phyloP scores from a whole-genome alignment of 2,329 filamentous ascomycete genomes.

The Seiridium unicorne region DNA sequence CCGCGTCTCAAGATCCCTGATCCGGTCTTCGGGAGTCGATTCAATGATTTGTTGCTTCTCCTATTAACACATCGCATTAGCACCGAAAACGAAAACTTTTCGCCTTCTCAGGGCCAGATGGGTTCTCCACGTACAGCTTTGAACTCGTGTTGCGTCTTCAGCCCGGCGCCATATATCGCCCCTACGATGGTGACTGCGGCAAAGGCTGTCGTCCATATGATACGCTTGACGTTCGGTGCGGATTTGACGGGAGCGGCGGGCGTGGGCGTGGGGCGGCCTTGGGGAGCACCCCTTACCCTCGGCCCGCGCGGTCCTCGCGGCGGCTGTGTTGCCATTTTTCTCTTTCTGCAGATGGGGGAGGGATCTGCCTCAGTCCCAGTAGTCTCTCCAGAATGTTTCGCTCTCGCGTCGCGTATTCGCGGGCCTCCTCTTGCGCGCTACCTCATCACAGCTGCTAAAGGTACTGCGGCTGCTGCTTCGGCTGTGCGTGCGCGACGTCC shows the following conservation, averaged over 20 bases:
- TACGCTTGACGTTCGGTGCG: constrained; percentile 17
- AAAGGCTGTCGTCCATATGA: constrained; percentile 39
- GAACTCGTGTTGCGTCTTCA: constrained; percentile 48
- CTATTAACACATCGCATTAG: constrained; percentile 12
- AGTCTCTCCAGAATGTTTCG: constrained; percentile 18
- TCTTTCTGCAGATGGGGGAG: neutral
- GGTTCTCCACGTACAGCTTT: constrained; percentile 31
- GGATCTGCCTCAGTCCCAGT: constrained; percentile 14
- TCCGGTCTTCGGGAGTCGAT: constrained; percentile 40
- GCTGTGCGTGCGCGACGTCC: constrained; percentile 6
- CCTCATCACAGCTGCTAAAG: constrained; percentile 8
- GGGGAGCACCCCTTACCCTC: neutral
- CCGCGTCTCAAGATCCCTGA: constrained; percentile 41
- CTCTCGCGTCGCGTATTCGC: constrained; percentile 12
- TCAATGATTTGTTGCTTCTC: constrained; percentile 35
- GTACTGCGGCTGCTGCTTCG: constrained; percentile 1
- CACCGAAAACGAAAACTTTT: neutral
- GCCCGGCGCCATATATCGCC: constrained; percentile 45
- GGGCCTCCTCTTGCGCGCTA: neutral
- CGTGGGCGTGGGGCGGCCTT: neutral
- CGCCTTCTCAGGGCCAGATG: neutral
- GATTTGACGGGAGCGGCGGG: neutral
- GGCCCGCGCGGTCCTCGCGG: constrained; percentile 6
- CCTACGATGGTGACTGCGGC: constrained; percentile 46
- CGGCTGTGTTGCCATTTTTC: constrained; percentile 5